Evolutionary conservation across 306 rosid genomes (phyloP).

Genomic region (Begonia masoniana): DNA sequence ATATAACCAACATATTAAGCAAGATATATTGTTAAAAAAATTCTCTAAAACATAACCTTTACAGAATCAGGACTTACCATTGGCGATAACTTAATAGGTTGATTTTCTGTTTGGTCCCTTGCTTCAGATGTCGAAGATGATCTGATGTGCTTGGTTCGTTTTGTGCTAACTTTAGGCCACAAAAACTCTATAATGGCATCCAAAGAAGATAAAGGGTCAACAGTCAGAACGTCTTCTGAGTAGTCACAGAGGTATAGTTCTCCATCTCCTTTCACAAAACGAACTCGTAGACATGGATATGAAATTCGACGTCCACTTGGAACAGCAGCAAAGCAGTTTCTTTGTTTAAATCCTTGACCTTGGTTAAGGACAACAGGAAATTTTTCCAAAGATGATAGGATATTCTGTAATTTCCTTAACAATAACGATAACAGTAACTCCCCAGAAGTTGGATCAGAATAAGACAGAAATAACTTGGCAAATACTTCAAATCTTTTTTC

Average conservation of each 20-base stretch:
- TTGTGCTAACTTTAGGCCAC: conserved; percentile 54
- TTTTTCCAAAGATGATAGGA: conserved; percentile 75
- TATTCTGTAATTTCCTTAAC: conserved; percentile 55
- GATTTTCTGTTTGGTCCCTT: conserved; percentile 32
- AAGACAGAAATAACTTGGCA: conserved; percentile 44
- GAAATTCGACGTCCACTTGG: conserved; percentile 48
- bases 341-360: conserved; percentile 38
- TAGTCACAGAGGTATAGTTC: conserved; percentile 52
- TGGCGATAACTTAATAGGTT: conserved; percentile 30
- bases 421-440: conserved; percentile 41
- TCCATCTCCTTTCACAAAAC: conserved; percentile 57
- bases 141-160: conserved; percentile 13
- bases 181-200: conserved; percentile 57
- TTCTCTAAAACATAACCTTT: conserved; percentile 18
- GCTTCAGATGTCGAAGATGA: conserved; percentile 17
- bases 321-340: conserved; percentile 51
- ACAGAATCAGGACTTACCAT: conserved; percentile 30
- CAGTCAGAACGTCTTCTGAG: conserved; percentile 44
- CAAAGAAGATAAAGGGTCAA: conserved; percentile 73
- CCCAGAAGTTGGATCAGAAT: conserved; percentile 28
- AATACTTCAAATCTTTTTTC: conserved; percentile 74
- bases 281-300: conserved; percentile 64
- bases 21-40: conserved; percentile 27
- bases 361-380: conserved; percentile 67
- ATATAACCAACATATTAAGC: conserved; percentile 43